These are phyloP conservation scores for Xanthoparmelia taractica DNA, from an alignment of 495 filamentous ascomycete genomes.

Conservation along the genomic window DNA sequence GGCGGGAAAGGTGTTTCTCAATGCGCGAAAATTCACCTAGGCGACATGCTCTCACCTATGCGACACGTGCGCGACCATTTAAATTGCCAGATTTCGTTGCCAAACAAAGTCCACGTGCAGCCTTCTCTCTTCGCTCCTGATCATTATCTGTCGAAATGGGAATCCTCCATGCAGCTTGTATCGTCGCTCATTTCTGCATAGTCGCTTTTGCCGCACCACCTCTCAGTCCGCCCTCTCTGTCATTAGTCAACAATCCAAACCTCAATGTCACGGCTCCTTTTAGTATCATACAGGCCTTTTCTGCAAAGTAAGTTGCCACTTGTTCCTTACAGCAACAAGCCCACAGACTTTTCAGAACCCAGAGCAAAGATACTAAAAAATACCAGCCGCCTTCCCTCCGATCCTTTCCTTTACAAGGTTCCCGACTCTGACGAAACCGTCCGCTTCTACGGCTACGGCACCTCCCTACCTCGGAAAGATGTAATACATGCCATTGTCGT, in stretches of 20 bases:
- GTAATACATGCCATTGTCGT: not conserved
- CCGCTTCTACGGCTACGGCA: not conserved
- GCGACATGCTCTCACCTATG: not conserved
- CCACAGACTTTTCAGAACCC: not conserved
- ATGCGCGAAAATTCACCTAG: not conserved
- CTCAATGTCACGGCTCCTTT: not conserved
- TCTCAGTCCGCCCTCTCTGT: not conserved
- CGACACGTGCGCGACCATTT: not conserved
- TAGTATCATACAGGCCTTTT: not conserved
- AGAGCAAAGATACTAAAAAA: not conserved
- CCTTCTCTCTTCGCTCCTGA: not conserved
- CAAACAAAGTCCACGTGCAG: not conserved
- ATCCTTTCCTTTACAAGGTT: not conserved
- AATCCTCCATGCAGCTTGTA: not conserved
- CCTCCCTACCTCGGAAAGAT: not conserved
- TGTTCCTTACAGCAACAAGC: not conserved
- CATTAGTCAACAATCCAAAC: not conserved
- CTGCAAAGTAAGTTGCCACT: not conserved
- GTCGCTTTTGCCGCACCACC: not conserved
- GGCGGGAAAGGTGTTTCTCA: not conserved
- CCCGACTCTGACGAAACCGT: not conserved
- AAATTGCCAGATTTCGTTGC: not conserved
- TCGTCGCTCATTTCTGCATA: not conserved
- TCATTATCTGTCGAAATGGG: not conserved
- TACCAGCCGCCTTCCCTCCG: not conserved